A percentile compares a stretch with the other conserved stretches of the same genome.
phyloP scores from a whole-genome alignment of 176 grass and related monocot species.

The Raddia guianensis region DNA sequence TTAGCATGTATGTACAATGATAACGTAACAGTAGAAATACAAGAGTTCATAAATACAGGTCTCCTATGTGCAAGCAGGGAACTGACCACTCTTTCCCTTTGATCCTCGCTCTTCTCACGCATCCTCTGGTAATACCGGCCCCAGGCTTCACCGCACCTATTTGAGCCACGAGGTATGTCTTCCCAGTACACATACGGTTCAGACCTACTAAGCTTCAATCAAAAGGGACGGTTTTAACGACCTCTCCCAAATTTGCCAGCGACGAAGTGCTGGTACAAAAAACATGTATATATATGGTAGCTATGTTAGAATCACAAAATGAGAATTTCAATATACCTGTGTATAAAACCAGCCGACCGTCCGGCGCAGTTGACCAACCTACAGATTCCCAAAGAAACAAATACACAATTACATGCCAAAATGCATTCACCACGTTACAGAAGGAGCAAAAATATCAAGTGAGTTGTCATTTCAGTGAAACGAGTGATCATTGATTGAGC shows the following conservation, averaged over 20 bases:
- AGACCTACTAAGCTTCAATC: conserved; percentile 62
- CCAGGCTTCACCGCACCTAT: conserved; percentile 51
- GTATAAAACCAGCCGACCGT: conserved; percentile 61
- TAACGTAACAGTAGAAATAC: background rate
- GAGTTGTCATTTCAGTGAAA: background rate
- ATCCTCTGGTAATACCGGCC: conserved; percentile 52
- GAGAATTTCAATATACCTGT: conserved; percentile 49
- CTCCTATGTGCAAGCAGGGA: background rate
- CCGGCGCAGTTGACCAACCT: conserved; percentile 63
- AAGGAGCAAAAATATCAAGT: background rate
- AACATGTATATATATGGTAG: background rate
- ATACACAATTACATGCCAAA: background rate
- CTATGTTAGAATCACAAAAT: background rate
- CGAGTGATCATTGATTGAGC: background rate
- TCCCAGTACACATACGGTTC: conserved; percentile 51
- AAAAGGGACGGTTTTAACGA: background rate
- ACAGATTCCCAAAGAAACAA: background rate
- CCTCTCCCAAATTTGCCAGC: background rate
- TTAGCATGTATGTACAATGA: background rate
- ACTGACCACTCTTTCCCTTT: conserved; percentile 79
- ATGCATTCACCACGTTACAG: background rate
- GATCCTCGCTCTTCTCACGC: conserved; percentile 49
- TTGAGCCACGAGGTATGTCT: conserved; percentile 33
- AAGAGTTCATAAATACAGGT: background rate
- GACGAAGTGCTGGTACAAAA: background rate